Evolutionary conservation across 768 basidiomycete genomes (phyloP), one percentile per base, ranked within the genome.

Genomic region (Pleurotus tuber-regium): DNA sequence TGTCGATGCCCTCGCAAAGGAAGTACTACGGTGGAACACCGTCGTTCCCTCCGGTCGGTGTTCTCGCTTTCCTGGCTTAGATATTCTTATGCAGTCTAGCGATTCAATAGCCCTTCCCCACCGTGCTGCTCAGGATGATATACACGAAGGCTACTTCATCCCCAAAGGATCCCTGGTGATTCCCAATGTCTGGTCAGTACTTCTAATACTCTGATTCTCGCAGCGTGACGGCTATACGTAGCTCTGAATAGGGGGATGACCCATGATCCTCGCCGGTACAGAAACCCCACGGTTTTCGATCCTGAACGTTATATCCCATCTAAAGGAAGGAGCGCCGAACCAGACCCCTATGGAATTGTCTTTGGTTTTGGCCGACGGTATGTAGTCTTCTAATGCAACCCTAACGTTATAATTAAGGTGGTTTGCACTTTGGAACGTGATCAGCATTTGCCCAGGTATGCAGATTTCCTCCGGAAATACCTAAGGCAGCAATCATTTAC

Each of bases 301-400:
- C 85, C 85, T 18, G 80, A 80, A 46, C 78, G 85, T 25, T 86
- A 79, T 64, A 68, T 86, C 26, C 66, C 71, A 61, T 66, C 64
- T 16, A 72, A 69, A 53, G 69, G 63, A 46, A 66, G 64, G 42
- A 56, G 64, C 38, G 74, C 74, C 25, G 80, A 85, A 59, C 62
- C 59, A 16, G 84, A 86, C 63, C 82, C 84, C 53, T 79, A 79
- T 50, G 72, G 72, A 42, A 61, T 83, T 41, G 83, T 79, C 58
- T 89, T 87, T 66, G 86, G 86, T 5, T 89, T 86, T 60, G 86
- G 86, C 42, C 71, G 86, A 66, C 77, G 86, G 77, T 76, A 53
- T 54, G 75, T 66, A 10, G 11, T n/a, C 11, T 36, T 51, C 40
- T 51, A 4, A 18, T 14, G 14, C 30, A 35, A 12, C 14, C 14